Conservation (phyloP, 768 basidiomycete genomes). For the Exsudoporus frostii region DNA sequence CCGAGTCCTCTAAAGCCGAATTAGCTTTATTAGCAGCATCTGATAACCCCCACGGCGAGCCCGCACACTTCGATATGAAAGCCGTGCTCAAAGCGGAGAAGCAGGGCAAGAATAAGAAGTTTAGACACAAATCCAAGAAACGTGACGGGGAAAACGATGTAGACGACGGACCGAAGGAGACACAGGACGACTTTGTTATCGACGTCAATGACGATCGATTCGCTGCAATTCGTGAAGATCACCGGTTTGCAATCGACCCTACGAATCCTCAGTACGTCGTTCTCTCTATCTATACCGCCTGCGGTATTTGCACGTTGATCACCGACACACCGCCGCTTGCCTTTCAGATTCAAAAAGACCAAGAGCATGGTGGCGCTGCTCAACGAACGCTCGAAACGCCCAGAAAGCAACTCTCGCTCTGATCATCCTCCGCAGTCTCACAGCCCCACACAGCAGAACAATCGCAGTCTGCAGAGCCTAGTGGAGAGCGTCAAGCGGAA, state of each 20-base stretch:
- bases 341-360: constrained; percentile 82
- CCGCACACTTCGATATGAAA: constrained; percentile 87
- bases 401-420: constrained; percentile 33
- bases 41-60: constrained; percentile 50
- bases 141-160: constrained; percentile 23
- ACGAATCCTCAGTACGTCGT: constrained; percentile 84
- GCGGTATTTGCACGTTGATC: neutral
- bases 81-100: constrained; percentile 88
- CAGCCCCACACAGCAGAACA: constrained; percentile 1
- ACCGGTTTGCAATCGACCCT: constrained; percentile 93
- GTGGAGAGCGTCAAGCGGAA: constrained; percentile 90
- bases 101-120: constrained; percentile 41
- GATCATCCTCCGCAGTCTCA: neutral
- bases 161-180: constrained; percentile 54
- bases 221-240: constrained; percentile 82
- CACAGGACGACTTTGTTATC: constrained; percentile 79
- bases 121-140: constrained; percentile 31
- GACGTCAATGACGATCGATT: constrained; percentile 88
- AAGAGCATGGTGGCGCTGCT: constrained; percentile 85
- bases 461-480: constrained; percentile 54
- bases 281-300: neutral
- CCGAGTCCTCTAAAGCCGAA: constrained; percentile 46
- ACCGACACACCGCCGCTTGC: neutral
- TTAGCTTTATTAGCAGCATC: constrained; percentile 59
- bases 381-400: constrained; percentile 74